Evolutionary conservation across 208 protist species (phyloP).

Genomic region (Trypanosoma cruzi): DNA sequence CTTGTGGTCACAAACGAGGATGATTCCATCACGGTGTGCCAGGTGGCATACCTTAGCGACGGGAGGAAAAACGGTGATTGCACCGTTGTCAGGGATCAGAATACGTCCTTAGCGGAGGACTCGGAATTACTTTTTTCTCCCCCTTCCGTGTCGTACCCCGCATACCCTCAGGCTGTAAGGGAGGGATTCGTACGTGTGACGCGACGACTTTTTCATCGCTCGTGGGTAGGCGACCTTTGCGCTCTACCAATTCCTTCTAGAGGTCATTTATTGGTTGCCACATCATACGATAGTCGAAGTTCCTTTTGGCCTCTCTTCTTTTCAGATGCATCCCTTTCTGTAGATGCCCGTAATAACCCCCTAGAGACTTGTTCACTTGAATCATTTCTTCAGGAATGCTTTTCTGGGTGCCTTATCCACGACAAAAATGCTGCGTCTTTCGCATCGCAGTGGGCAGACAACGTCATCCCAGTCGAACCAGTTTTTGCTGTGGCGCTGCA

Average conservation of each 20-base stretch:
- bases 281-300: conserved; percentile 69
- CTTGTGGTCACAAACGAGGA: conserved; percentile 76
- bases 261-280: conserved; percentile 54
- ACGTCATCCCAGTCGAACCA: conserved; percentile 35
- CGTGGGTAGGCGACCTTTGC: conserved; percentile 66
- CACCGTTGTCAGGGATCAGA: background rate
- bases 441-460: background rate
- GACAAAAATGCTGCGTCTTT: conserved; percentile 7
- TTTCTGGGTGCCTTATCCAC: conserved; percentile 4
- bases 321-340: background rate
- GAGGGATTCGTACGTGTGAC: conserved; percentile 15
- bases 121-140: background rate
- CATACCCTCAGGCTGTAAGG: background rate
- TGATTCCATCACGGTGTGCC: conserved; percentile 78
- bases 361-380: background rate
- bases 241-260: conserved; percentile 43
- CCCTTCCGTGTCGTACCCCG: background rate
- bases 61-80: background rate
- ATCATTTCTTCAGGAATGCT: conserved; percentile 14
- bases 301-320: conserved; percentile 80
- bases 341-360: background rate
- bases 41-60: conserved; percentile 22
- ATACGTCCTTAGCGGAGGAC: background rate
- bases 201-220: conserved; percentile 55
- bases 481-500: conserved; percentile 55